These are phyloP conservation scores for Tolypocladium endophyticum DNA, from an alignment of 2,329 filamentous ascomycete genomes.

Conservation along the genomic window DNA sequence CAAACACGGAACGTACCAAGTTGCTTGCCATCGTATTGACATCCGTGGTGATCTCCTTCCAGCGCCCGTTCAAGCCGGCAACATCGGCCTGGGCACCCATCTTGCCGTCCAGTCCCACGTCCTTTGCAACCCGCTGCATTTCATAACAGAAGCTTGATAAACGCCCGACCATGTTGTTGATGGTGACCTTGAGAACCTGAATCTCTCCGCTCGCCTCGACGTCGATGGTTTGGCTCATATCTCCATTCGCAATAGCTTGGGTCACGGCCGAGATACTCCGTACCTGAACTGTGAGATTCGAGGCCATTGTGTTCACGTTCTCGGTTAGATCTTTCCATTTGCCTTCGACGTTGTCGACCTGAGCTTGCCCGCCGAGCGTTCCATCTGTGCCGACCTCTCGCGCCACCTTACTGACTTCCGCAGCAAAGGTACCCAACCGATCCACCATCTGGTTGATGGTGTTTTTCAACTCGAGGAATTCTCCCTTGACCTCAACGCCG, in stretches of 20 bases:
- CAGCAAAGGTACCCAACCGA: slow-evolving; percentile 88
- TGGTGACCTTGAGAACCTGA: slow-evolving; percentile 84
- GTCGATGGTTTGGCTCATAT: slow-evolving; percentile 92
- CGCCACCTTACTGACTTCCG: slow-evolving; percentile 90
- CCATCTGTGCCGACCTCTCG: slow-evolving; percentile 95
- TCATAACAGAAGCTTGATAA: slow-evolving; percentile 94
- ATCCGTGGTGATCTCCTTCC: slow-evolving; percentile 97
- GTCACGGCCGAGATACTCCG: slow-evolving; percentile 89
- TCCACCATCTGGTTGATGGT: slow-evolving; percentile 99
- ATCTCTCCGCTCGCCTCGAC: slow-evolving; percentile 95
- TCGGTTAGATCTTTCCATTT: slow-evolving; percentile 97
- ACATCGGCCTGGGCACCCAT: slow-evolving; percentile 97
- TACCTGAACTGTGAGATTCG: slow-evolving; percentile 63
- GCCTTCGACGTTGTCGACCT: slow-evolving; percentile 89
- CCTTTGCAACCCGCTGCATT: slow-evolving; percentile 88
- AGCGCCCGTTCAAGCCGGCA: slow-evolving; percentile 81
- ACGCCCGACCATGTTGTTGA: slow-evolving; percentile 97
- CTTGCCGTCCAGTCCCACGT: slow-evolving; percentile 95
- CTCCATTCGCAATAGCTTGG: slow-evolving; percentile 87
- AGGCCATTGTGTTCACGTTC: slow-evolving; percentile 71
- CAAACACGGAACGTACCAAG: slow-evolving; percentile 29
- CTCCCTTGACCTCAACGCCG: slow-evolving; percentile 82
- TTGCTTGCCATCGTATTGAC: slow-evolving; percentile 85
- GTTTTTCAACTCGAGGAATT: slow-evolving; percentile 90
- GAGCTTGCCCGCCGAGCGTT: slow-evolving; percentile 83